Evolutionary conservation across 2,329 filamentous ascomycete species (phyloP), one percentile per base, ranked within the genome.

Genomic region (Fusarium palustre): DNA sequence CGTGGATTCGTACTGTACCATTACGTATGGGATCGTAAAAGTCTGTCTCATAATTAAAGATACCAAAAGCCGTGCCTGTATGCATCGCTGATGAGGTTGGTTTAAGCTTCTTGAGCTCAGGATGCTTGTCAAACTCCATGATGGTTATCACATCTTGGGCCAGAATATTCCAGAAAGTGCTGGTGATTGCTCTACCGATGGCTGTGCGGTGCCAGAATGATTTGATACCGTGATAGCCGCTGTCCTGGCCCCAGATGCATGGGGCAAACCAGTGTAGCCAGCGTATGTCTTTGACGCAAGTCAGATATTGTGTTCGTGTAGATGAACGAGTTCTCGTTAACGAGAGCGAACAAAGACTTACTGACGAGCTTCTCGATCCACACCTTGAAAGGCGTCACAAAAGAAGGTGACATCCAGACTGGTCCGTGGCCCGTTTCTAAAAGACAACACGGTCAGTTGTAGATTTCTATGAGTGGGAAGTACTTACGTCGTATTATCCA

Each of bases 21-120:
- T 80, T 68, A 18, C 79, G 77, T 18, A 88, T 83, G 24, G 87
- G 75, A 10, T 86, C 82, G 66, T 86, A 84, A 64, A 87, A 81
- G 48, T 81, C 79, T 4, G 79, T 83, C 1, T 80, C 78, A 67
- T 85, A 87, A 69, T 87, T 88, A 52, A 83, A 78, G 20, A 90
- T 87, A 39, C 83, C 82, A 5, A 88, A 74, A 0, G 80, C 81
- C 18, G 79, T 82, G 4, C 83, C 86, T 11, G 83, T 82, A 79
- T 83, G 88, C 60, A 82, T 81, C 0, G 79, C 71, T 12, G 75
- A 73, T 22, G 76, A 74, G 75, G 79, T 80, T 0, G 81, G 81
- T 70, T 80, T 80, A 18, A 84, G 68, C 66, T 80, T 81, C 8
- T 69, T 70, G 1, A 76, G 69, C 41, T 81, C 78, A 1, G 78